Evolutionary conservation across 176 grass and related monocot species (phyloP), one percentile per base, ranked within the genome.

Genomic region (Rhynchospora breviuscula): DNA sequence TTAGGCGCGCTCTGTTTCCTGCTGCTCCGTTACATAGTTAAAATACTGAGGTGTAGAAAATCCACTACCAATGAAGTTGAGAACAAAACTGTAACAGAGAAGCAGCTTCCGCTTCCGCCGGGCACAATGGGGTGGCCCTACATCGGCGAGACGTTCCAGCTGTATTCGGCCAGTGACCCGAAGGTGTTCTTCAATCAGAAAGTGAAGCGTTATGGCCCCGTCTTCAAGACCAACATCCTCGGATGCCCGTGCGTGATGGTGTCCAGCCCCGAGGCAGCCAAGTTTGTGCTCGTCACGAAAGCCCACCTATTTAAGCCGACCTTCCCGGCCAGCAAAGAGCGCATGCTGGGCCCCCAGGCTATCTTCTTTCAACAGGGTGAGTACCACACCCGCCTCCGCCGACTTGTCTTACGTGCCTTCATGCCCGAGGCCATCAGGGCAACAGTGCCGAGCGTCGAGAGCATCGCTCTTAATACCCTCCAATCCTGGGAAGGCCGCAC

Each of bases 281-380:
- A 86, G 61, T 99, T 99, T 78, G 97, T 99, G 82, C 91, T 99
- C 7, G 93, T 96, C 12, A 99, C 89, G 7, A 91, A 85, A 87
- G 93, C 97, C 25, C 97, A 96, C 83, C 97, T 95, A 43, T 99
- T 99, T 91, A 99, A 96, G 81, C 97, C 97, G 40, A 96, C 93
- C 15, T 99, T 92, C 88, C 97, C 97, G 21, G 97, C 88, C 4
- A 99, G 97, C 91, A 99, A 99, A 88, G 97, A 99, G 91, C 89
- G 97, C 65, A 99, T 99, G 93, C 63, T 99, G 11, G 97, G 97
- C 0, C 91, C 77, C 0, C 89, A 92, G 91, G 97, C 97, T 63
- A 99, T 99, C 89, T 99, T 99, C 91, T 99, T 99, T 84, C 97
- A 99, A 88, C 91, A 93, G 79, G 97, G 97, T 0, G 85, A 90